Conservation (phyloP, 2,329 filamentous ascomycete genomes). For the Pseudohalonectria lignicola region DNA sequence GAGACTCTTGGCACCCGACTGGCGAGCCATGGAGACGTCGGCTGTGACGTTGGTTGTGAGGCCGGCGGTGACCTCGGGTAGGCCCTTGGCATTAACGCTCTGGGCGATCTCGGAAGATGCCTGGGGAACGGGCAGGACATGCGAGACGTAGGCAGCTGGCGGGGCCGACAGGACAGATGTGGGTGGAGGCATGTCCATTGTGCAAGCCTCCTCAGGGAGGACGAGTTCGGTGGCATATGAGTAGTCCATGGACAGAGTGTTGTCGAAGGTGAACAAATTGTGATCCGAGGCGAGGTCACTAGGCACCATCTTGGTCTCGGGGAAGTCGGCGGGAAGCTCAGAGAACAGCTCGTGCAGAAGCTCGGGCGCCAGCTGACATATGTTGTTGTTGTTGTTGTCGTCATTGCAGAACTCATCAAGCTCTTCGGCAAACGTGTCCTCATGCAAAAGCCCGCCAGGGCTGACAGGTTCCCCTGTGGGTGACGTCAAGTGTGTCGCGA, state of each 20-base stretch:
- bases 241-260: slow-evolving; percentile 18
- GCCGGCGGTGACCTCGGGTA: slow-evolving; percentile 13
- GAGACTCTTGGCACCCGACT: slow-evolving; percentile 16
- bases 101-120: not conserved
- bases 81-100: not conserved
- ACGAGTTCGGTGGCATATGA: slow-evolving; percentile 23
- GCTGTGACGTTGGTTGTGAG: slow-evolving; percentile 20
- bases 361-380: slow-evolving; percentile 13
- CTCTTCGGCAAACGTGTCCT: slow-evolving; percentile 17
- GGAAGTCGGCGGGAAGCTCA: slow-evolving; percentile 32
- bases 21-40: not conserved
- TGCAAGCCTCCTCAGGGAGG: slow-evolving; percentile 10
- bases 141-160: too few species aligned
- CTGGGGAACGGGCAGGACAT: not conserved
- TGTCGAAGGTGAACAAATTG: slow-evolving; percentile 22
- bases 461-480: slow-evolving; percentile 28
- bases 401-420: too few species aligned
- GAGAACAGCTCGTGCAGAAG: slow-evolving; percentile 20
- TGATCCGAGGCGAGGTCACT: slow-evolving; percentile 19
- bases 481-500: slow-evolving; percentile 33
- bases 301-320: slow-evolving; percentile 15
- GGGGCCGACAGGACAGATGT: not conserved
- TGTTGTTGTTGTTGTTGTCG: not conserved
- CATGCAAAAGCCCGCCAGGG: slow-evolving; percentile 16
- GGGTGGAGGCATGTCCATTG: not conserved